Evolutionary conservation across 805 yeast species (phyloP).

Genomic region (Sugiyamaella smithiae): DNA sequence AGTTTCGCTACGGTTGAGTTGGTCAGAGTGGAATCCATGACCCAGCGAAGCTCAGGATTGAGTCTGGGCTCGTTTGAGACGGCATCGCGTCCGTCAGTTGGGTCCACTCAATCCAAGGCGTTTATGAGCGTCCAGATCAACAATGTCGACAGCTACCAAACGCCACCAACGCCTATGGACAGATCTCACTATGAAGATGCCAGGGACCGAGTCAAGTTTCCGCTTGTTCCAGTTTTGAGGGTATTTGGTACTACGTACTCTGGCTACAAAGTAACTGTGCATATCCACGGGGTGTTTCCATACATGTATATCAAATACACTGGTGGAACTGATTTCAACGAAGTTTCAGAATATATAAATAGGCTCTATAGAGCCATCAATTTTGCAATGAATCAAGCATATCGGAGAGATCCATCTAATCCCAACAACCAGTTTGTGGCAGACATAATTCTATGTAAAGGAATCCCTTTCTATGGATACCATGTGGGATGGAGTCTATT

Average conservation of each 20-base stretch:
- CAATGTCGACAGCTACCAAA: slow-evolving; percentile 33
- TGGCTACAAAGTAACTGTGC: slow-evolving; percentile 60
- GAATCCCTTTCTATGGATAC: slow-evolving; percentile 81
- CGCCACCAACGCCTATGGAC: slow-evolving; percentile 14
- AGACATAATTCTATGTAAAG: slow-evolving; percentile 54
- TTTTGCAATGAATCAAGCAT: slow-evolving; percentile 27
- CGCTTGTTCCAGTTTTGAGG: slow-evolving; percentile 68
- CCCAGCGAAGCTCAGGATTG: no score
- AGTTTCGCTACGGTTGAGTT: no score
- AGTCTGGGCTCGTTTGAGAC: not conserved
- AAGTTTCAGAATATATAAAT: slow-evolving; percentile 20
- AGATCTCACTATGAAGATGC: slow-evolving; percentile 4
- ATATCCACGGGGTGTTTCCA: slow-evolving; percentile 83
- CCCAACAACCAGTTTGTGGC: slow-evolving; percentile 30
- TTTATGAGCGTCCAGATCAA: slow-evolving; percentile 27
- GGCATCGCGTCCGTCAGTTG: not conserved
- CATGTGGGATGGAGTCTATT: slow-evolving; percentile 60
- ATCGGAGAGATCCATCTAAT: slow-evolving; percentile 24
- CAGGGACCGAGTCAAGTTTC: slow-evolving; percentile 11
- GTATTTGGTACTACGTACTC: slow-evolving; percentile 68
- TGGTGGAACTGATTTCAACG: slow-evolving; percentile 35
- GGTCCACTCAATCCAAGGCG: slow-evolving; percentile 3
- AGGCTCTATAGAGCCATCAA: slow-evolving; percentile 27
- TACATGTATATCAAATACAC: slow-evolving; percentile 67
- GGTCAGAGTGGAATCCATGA: no score